Percentiles rank a stretch among this genome's conserved stretches.
Evolutionary conservation across 2,329 filamentous ascomycete genomes (phyloP).

Genomic region (Kalmusia sp.): DNA sequence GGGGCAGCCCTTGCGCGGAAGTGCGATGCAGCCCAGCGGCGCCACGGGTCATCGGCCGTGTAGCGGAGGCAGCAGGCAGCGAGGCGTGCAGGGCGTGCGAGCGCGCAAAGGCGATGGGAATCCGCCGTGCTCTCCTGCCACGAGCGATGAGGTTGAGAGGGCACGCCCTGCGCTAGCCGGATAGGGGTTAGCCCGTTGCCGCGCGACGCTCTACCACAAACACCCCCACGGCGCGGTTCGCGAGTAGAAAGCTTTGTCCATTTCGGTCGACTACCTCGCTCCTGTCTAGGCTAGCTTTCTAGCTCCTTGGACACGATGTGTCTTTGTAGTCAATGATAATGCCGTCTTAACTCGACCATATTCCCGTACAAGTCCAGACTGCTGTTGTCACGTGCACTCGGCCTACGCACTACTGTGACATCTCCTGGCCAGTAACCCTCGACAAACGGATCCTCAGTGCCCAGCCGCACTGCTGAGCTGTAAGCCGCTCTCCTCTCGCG

Average conservation of each 20-base stretch:
- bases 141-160: conserved; percentile 11
- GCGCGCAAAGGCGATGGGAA: conserved; percentile 25
- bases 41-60: conserved; percentile 30
- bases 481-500: conserved; percentile 60
- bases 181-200: conserved; percentile 6
- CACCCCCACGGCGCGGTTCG: no score
- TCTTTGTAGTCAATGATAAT: no score
- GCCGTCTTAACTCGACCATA: no score
- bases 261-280: no score
- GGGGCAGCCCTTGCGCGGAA: conserved; percentile 33
- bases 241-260: conserved; percentile 3
- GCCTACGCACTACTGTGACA: conserved; percentile 65
- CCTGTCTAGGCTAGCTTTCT: no score
- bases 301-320: no score
- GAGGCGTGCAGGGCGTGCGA: conserved; percentile 15
- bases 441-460: conserved; percentile 46
- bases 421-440: conserved; percentile 67
- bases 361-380: conserved; percentile 60
- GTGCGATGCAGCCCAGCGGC: conserved; percentile 29
- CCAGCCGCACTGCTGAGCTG: conserved; percentile 43
- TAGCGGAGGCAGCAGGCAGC: conserved; percentile 7
- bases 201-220: no score
- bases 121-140: conserved; percentile 19
- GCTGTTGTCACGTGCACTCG: no score
- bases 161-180: conserved; percentile 7